Evolutionary conservation across 2,329 filamentous ascomycete genomes (phyloP).

Genomic region (Anthostomella pinea): DNA sequence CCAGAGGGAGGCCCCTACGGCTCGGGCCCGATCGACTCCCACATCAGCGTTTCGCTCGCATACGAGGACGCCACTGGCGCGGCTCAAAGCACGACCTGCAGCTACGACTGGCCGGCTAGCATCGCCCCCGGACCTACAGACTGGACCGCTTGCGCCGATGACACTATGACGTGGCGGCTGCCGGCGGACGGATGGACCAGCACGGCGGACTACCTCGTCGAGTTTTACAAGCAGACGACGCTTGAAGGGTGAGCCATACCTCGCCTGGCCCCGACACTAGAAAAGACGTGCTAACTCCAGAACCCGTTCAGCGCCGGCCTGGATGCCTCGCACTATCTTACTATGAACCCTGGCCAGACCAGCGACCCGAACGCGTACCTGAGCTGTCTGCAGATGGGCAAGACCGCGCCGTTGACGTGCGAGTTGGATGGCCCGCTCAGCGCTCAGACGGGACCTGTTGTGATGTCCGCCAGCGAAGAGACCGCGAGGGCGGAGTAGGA

Average conservation of each 20-base stretch:
- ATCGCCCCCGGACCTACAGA: conserved; percentile 18
- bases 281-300: conserved; percentile 11
- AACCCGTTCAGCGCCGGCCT: conserved; percentile 17
- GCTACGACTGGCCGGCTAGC: conserved; percentile 16
- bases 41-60: conserved; percentile 16
- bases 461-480: conserved; percentile 16
- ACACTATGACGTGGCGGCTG: conserved; percentile 18
- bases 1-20: conserved; percentile 15
- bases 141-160: conserved; percentile 21
- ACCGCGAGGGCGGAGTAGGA: conserved; percentile 16
- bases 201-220: conserved; percentile 20
- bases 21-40: too few relatives aligned
- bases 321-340: conserved; percentile 18
- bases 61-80: conserved; percentile 18
- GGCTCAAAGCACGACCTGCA: conserved; percentile 23
- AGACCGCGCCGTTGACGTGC: conserved; percentile 25
- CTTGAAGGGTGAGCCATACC: conserved; percentile 19
- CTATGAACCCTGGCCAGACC: conserved; percentile 13
- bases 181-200: conserved; percentile 22
- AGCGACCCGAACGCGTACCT: conserved; percentile 22
- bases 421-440: conserved; percentile 18
- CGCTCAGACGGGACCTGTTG: conserved; percentile 9
- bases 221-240: conserved; percentile 17
- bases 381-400: conserved; percentile 26
- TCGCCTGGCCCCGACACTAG: neutral